Percentiles rank a stretch among this genome's conserved stretches.
Conservation (phyloP, 148 eudicot genomes). For the Polygonum aviculare region DNA sequence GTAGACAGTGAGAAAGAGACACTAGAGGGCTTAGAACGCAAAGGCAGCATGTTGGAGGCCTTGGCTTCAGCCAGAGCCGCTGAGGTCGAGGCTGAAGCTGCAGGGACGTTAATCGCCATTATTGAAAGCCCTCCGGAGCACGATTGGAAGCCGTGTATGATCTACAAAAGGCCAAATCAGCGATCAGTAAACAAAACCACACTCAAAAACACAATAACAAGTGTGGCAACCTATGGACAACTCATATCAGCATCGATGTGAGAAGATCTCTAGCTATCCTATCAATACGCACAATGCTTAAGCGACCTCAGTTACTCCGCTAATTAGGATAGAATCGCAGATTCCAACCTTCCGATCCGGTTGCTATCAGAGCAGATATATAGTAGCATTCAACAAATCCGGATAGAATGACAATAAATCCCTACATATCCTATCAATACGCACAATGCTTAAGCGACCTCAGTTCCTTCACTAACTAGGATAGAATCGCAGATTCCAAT, state of each 20-base stretch:
- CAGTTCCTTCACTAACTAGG: background rate
- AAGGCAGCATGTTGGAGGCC: slow-evolving; percentile 1
- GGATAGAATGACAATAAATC: too few species aligned
- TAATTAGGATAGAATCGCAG: background rate
- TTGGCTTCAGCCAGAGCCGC: slow-evolving; percentile 7
- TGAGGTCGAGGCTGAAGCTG: slow-evolving; percentile 11
- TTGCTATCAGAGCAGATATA: too few species aligned
- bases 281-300: background rate
- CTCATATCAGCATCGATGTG: too few species aligned
- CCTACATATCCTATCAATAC: background rate
- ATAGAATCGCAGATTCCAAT: background rate
- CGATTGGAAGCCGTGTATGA: background rate
- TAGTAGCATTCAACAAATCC: background rate
- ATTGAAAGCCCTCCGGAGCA: background rate
- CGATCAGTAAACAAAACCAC: background rate
- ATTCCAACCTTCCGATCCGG: background rate
- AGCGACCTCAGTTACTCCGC: background rate
- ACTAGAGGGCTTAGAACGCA: slow-evolving; percentile 5
- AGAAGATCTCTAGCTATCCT: background rate
- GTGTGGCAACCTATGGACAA: too few species aligned
- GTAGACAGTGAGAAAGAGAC: slow-evolving; percentile 3
- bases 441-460: background rate
- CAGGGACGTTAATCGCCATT: slow-evolving; percentile 10
- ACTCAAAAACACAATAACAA: background rate
- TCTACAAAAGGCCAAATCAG: background rate